phyloP scores from a whole-genome alignment of 2,329 filamentous ascomycete genomes.

The Conoideocrella luteorostrata region DNA sequence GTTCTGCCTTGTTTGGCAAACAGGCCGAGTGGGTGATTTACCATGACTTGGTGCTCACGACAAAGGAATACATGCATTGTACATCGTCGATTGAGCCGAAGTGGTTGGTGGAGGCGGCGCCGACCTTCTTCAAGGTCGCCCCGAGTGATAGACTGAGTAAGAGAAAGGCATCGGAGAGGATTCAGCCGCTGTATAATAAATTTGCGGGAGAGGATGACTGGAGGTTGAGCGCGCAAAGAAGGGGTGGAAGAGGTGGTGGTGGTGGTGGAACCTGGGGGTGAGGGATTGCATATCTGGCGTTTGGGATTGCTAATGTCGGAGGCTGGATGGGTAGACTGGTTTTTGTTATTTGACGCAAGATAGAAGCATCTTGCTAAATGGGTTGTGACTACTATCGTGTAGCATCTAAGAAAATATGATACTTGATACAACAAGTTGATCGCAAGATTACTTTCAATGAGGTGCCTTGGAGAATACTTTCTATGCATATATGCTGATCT shows the following conservation, averaged over 20 bases:
- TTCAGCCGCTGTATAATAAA: constrained; percentile 91
- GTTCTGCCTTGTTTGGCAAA: constrained; percentile 88
- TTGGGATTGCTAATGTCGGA: too few relatives aligned
- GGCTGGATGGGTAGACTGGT: too few relatives aligned
- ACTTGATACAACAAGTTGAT: too few relatives aligned
- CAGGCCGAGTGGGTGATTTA: constrained; percentile 96
- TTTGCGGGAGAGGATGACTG: constrained; percentile 92
- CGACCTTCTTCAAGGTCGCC: constrained; percentile 97
- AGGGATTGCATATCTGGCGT: constrained; percentile 3
- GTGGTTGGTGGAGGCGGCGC: constrained; percentile 90
- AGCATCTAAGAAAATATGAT: too few relatives aligned
- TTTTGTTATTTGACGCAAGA: too few relatives aligned
- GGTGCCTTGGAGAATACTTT: too few relatives aligned
- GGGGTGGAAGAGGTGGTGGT: constrained; percentile 76
- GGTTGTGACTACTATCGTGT: too few relatives aligned
- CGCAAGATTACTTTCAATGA: too few relatives aligned
- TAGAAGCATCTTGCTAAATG: too few relatives aligned
- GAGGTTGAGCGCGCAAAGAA: constrained; percentile 82
- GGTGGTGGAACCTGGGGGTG: constrained; percentile 90
- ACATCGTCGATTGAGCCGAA: constrained; percentile 92
- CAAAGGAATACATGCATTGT: constrained; percentile 96
- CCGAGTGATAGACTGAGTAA: constrained; percentile 81
- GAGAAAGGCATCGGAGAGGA: constrained; percentile 87
- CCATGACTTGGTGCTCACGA: constrained; percentile 83
- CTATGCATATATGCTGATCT: too few relatives aligned